phyloP scores from a whole-genome alignment of 495 filamentous ascomycete genomes.

The Annulohypoxylon nitens region DNA sequence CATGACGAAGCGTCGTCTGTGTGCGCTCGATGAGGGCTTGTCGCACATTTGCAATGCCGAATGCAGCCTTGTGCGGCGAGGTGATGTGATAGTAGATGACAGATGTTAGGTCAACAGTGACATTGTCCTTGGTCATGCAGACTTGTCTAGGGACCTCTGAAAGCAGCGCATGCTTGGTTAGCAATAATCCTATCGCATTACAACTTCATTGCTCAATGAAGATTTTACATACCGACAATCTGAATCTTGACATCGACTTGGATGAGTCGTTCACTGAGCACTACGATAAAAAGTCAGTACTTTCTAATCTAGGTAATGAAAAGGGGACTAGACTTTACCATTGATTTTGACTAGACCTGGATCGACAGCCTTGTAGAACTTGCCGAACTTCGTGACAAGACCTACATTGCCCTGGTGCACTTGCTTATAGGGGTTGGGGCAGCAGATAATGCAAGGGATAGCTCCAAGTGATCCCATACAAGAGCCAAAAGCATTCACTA shows the following conservation, averaged over 20 bases:
- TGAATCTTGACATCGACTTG: conserved; percentile 99
- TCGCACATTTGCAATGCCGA: conserved; percentile 94
- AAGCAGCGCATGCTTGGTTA: conserved; percentile 16
- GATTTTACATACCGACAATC: conserved; percentile 76
- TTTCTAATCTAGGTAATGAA: no score
- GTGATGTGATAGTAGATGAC: conserved; percentile 99
- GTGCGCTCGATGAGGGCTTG: conserved; percentile 97
- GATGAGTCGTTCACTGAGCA: conserved; percentile 83
- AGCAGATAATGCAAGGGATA: conserved; percentile 91
- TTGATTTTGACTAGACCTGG: conserved; percentile 98
- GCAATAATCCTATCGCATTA: background rate
- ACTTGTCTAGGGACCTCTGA: conserved; percentile 93
- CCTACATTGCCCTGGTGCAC: conserved; percentile 94
- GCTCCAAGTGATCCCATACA: conserved; percentile 85
- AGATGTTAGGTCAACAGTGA: conserved; percentile 90
- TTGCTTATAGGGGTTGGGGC: conserved; percentile 97
- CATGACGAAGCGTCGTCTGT: conserved; percentile 97
- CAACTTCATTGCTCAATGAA: background rate
- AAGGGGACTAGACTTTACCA: conserved; percentile 57
- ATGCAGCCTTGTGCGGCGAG: conserved; percentile 95
- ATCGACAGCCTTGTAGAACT: conserved; percentile 96
- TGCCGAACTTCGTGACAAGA: conserved; percentile 94
- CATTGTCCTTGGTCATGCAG: conserved; percentile 99
- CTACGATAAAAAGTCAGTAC: no score
- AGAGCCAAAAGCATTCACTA: conserved; percentile 81